Evolutionary conservation across 139 green algal genomes (phyloP).

Genomic region (Tetraselmis chui): DNA sequence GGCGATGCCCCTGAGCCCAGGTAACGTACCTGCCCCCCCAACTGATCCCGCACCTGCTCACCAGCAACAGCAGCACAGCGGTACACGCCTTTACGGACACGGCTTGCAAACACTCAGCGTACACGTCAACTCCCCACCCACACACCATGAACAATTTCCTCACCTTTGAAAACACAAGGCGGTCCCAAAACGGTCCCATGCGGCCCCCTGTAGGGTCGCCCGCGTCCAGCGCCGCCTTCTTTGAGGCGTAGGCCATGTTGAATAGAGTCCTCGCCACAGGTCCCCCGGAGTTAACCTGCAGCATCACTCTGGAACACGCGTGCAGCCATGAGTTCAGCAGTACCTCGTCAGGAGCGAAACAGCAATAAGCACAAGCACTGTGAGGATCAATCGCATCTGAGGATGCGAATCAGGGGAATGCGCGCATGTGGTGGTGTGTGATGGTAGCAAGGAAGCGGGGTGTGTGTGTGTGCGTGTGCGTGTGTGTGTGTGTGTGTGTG

Average conservation of each 20-base stretch:
- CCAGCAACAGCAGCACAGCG: not conserved
- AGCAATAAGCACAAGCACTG: too few species aligned
- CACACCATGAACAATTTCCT: too few species aligned
- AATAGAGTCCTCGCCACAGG: conserved; percentile 63
- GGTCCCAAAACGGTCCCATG: conserved; percentile 76
- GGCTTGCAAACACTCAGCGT: not conserved
- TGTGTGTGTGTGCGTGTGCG: conserved; percentile 8
- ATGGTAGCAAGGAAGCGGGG: not conserved
- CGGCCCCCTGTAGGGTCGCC: conserved; percentile 57
- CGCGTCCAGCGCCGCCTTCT: conserved; percentile 49
- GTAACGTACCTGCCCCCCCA: conserved; percentile 35
- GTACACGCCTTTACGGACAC: too few species aligned
- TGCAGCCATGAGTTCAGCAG: too few species aligned
- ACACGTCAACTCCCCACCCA: too few species aligned
- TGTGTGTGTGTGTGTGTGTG: too few species aligned
- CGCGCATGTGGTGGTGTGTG: not conserved
- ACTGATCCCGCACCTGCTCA: conserved; percentile 33
- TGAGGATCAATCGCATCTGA: too few species aligned
- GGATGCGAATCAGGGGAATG: not conserved
- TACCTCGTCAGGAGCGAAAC: too few species aligned
- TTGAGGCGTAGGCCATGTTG: conserved; percentile 64
- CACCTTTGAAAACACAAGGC: conserved; percentile 93
- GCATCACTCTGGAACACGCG: not conserved
- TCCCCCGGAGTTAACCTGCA: conserved; percentile 33
- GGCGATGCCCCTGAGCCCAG: conserved; percentile 65